Base-by-base conservation (phyloP, 331 rosid genomes). In the Arachis monticola region DNA sequence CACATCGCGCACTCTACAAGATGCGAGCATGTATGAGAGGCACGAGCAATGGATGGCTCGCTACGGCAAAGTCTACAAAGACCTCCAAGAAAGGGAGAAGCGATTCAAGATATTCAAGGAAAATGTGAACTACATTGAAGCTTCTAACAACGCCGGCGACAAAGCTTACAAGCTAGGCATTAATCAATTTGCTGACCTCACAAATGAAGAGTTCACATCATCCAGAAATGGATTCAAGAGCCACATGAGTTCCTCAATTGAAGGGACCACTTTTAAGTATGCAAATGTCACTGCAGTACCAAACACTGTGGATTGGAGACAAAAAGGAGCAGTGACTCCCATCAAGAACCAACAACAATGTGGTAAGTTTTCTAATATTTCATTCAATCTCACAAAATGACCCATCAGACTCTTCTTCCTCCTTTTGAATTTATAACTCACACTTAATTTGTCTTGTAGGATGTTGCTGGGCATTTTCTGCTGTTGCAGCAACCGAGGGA, bases 271-370 rank as follows among this genome's bases (percentile, higher is more conserved):
- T 52, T 89, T 83, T n/a, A 87, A 65, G 47, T 81, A 89, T 4
- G 84, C 64, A 58, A 81, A 87, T 45, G 82, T 62, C 32, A 77
- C 64, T 2, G 61, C 48, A 0, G 40, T 75, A 2, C 87, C 87
- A 7, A 11, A 80, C 6, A 14, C 80, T 0, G 10, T 89, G n/a
- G 88, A 87, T 38, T 87, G 87, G 90, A 89, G 88, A 63, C 58
- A 72, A 38, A 67, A 83, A 63, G 90, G 86, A 46, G 86, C 82
- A 2, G 91, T 89, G 0, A 89, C 90, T 7, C 92, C 86, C 2
- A n/a, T 85, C 72, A 87, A 83, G 63, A 64, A 89, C 56, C 91
- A 88, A 82, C 89, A 89, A 22, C 64, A 70, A 7, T 85, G 88
- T 8, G 86, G 88, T 83, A 70, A 79, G 74, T 32, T 2, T 13